phyloP scores from a whole-genome alignment of 2,329 filamentous ascomycete species.

The Escovopsis sp. region DNA sequence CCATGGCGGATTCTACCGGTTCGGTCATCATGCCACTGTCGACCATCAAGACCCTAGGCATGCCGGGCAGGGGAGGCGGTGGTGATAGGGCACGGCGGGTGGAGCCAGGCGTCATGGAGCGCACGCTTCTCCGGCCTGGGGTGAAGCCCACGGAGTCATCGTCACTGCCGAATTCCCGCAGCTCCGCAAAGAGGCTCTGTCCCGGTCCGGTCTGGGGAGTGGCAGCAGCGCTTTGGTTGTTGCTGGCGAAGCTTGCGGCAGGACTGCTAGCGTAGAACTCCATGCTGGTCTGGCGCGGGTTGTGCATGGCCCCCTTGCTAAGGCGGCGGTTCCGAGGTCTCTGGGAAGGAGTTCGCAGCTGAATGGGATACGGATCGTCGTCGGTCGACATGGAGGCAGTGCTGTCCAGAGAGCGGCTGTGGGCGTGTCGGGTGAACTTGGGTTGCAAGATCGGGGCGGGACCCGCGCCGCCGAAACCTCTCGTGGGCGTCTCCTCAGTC shows the following conservation, averaged over 20 bases:
- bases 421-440: constrained; percentile 24
- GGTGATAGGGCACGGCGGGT: constrained; percentile 28
- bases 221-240: constrained; percentile 20
- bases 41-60: constrained; percentile 40
- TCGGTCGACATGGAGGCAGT: constrained; percentile 77
- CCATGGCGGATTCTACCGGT: constrained; percentile 26
- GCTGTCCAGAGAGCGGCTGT: constrained; percentile 61
- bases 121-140: constrained; percentile 34
- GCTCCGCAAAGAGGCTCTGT: constrained; percentile 81
- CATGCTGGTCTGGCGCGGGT: constrained; percentile 46
- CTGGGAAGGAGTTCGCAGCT: constrained; percentile 45
- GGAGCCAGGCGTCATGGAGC: constrained; percentile 34
- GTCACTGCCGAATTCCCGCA: constrained; percentile 64
- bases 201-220: constrained; percentile 39
- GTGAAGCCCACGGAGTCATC: constrained; percentile 47
- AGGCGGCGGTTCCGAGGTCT: constrained; percentile 50
- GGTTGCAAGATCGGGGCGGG: constrained; percentile 27
- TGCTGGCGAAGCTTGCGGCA: constrained; percentile 35
- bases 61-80: constrained; percentile 30
- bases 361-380: constrained; percentile 41
- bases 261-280: constrained; percentile 46
- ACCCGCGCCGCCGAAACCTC: constrained; percentile 26
- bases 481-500: constrained; percentile 49
- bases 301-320: constrained; percentile 42
- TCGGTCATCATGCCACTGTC: constrained; percentile 48